These are phyloP conservation scores for Hortaea werneckii DNA, from an alignment of 2,329 filamentous ascomycete genomes.

Conservation along the genomic window DNA sequence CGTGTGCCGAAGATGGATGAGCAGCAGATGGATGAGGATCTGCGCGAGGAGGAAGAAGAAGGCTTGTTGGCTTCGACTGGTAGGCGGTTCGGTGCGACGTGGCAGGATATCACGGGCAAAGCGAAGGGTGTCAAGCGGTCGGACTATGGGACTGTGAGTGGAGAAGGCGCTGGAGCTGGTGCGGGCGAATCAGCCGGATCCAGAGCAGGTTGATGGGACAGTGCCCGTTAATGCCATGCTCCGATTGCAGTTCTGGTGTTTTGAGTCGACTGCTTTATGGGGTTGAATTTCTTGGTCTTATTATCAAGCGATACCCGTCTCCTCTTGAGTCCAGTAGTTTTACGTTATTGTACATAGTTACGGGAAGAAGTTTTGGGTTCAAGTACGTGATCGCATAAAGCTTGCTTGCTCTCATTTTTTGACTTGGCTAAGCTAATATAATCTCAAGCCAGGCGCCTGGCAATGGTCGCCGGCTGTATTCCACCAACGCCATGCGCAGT, in stretches of 20 bases:
- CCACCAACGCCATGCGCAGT: constrained; percentile 3
- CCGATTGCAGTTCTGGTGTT: too few relatives aligned
- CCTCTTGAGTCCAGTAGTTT: too few relatives aligned
- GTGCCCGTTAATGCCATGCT: too few relatives aligned
- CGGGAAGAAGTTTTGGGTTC: too few relatives aligned
- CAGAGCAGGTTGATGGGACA: too few relatives aligned
- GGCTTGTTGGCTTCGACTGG: constrained; percentile 76
- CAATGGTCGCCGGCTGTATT: neutral
- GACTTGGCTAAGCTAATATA: neutral
- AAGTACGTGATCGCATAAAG: neutral
- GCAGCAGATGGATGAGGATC: constrained; percentile 72
- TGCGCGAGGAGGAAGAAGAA: constrained; percentile 88
- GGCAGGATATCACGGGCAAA: constrained; percentile 72
- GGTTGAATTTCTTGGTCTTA: too few relatives aligned
- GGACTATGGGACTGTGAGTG: constrained; percentile 19
- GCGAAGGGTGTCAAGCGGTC: constrained; percentile 27
- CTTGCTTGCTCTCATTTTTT: neutral
- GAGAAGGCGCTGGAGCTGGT: constrained; percentile 7
- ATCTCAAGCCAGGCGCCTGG: neutral
- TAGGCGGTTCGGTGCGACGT: constrained; percentile 71
- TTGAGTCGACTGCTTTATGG: too few relatives aligned
- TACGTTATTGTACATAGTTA: too few relatives aligned
- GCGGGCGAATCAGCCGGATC: too few relatives aligned
- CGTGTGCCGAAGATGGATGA: constrained; percentile 68
- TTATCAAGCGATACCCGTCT: too few relatives aligned